Base-by-base conservation (phyloP, 345 rosid species). In the Heritiera fomes region DNA sequence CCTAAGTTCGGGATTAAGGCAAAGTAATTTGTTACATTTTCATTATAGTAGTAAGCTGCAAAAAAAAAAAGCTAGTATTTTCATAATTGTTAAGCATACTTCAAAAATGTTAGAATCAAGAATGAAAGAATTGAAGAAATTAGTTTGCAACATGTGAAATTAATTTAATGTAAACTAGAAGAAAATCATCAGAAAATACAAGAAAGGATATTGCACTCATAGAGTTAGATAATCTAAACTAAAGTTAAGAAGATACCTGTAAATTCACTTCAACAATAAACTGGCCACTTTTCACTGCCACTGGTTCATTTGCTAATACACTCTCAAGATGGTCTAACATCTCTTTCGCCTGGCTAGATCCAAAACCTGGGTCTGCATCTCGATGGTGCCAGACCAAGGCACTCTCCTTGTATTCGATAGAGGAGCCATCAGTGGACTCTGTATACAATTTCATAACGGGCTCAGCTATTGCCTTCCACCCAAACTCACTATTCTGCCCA, bases 301-400 rank as follows among this genome's bases (percentile, higher is more conserved):
- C 93, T 28, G 95, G 93, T 78, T 91, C 93, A 84, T 91, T 91
- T 64, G 95, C 88, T 63, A 91, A 81, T 80, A 91, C 95, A 47
- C 92, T 90, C 80, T 91, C 95, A 30, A 91, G 89, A 85, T 91
- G 95, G 78, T 88, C 95, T 34, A 91, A 71, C 95, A 91, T 76
- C 83, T 91, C 95, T 83, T 91, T 91, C 63, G 95, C 95, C 79
- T 91, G 95, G 81, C 87, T 88, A 77, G 91, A 88, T 70, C 95
- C 95, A 83, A 91, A 91, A 79, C 89, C 91, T 2, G 84, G 87
- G 81, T 91, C 95, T 34, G 95, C 95, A 82, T 91, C 95, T 73
- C 87, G 82, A 79, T 89, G 89, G 75, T 91, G 95, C 95, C 95
- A 91, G 32, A 91, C 95, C 73, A 91, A 76, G 30, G 91, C 91